Base-by-base conservation (phyloP, 1,139 yeast species). In the Candida glucosophila region DNA sequence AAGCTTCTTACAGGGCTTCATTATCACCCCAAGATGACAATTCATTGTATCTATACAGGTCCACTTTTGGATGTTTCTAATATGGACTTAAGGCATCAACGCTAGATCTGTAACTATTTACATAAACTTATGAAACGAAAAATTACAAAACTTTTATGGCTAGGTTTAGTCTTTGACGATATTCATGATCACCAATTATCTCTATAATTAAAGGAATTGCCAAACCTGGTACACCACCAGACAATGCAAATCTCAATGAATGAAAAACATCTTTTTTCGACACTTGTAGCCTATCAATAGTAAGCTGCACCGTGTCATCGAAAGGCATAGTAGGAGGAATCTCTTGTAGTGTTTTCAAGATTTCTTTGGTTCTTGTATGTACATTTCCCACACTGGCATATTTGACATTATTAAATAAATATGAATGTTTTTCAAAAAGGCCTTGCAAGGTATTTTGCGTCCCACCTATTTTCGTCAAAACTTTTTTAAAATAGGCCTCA, bases 31-130 rank as follows among this genome's bases (percentile, higher is more conserved):
- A 74, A 73, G 32, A 85, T 90, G 95, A 73, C 77, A 36, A 73
- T 90, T 5, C 93, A 83, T 49, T 82, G 95, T 56, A 86, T 90
- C 28, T 78, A 77, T 58, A 86, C 95, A 1, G 77, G 78, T 2
- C 63, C 65, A n/a, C n/a, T n/a, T n/a, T n/a, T n/a, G n/a, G n/a
- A 25, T 29, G 26, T 15, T 15, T 24, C 12, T 18, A 17, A n/a
- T 16, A 8, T 16, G n/a, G 18, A 8, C 8, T 16, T 8, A 16
- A 16, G 18, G 8, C 14, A 19, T 19, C 8, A 11, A n/a, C 10
- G 8, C 8, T 7, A 19, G 8, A 8, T n/a, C 8, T 16, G 10
- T 22, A 14, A 14, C 20, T 30, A 32, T 32, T 19, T 30, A 31
- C 29, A 28, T 23, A 12, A 11, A 12, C 22, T 15, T 21, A 19